Evolutionary conservation across 1,284 basidiomycete species (phyloP).

Genomic region (Tylopilus orsonianus): DNA sequence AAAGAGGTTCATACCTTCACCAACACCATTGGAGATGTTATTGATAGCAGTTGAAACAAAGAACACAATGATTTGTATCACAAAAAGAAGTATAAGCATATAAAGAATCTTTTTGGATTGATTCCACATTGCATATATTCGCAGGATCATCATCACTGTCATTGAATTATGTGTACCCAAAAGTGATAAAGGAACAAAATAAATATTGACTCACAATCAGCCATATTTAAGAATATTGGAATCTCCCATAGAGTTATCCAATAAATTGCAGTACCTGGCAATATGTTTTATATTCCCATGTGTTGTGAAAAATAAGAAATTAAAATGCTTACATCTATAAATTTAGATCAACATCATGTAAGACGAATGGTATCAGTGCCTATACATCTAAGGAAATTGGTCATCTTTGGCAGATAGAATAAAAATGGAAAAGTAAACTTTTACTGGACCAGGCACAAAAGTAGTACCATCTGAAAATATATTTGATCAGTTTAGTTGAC

Average conservation of each 20-base stretch:
- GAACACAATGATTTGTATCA: not conserved
- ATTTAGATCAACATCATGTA: not conserved
- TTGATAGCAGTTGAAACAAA: not conserved
- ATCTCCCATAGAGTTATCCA: not conserved
- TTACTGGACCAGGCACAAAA: not conserved
- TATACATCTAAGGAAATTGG: not conserved
- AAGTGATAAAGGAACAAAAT: not conserved
- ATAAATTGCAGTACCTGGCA: not conserved
- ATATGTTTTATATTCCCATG: not conserved
- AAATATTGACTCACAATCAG: not conserved
- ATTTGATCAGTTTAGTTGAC: not conserved
- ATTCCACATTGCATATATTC: slow-evolving; percentile 1
- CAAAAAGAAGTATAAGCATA: not conserved
- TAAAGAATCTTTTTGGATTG: not conserved
- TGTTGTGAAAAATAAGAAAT: not conserved
- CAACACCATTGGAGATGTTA: too few relatives aligned
- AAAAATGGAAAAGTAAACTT: not conserved
- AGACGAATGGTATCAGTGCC: too few relatives aligned
- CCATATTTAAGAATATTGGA: not conserved
- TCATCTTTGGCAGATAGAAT: not conserved
- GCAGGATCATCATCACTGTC: not conserved
- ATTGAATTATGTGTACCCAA: too few relatives aligned
- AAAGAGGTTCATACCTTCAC: too few relatives aligned
- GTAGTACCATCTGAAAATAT: not conserved
- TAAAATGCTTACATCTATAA: not conserved